Base-by-base conservation (phyloP, 148 eudicot genomes). In the Cornus kousa region DNA sequence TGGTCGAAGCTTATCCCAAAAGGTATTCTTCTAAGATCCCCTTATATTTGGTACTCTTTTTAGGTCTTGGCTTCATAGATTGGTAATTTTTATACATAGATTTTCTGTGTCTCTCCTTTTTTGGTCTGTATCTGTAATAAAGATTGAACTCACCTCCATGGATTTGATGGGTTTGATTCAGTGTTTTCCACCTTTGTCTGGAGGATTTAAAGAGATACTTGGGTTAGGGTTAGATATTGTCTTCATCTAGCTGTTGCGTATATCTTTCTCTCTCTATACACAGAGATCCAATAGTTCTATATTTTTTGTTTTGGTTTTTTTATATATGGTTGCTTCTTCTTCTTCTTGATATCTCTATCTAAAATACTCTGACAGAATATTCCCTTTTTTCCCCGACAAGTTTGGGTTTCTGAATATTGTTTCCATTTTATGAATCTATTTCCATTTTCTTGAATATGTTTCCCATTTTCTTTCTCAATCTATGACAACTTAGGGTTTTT, bases 31-130 rank as follows among this genome's bases (percentile, higher is more conserved):
- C 91, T 79, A 89, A 89, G 91, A 86, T 87, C 87, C 84, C 91
- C 13, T 89, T 89, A 69, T 88, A 87, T 79, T 83, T 89, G 79
- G 88, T 87, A 62, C 91, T 89, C 50, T 89, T 89, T 78, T 74
- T 89, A 70, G 91, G 91, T 69, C 91, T 89, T 81, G 91, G 91
- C 28, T 88, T 88, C 85, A 89, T 89, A 37, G 91, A 89, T 73
- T 89, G 91, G 91, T 89, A 87, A 59, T 46, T 35, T 33, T 35
- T 33, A 48, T 9, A 46, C 9, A 50, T 67, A 69, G 66, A 32
- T 28, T 48, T 43, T 68, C 11, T 67, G 37, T 43, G 1, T 28
- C 24, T 67, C 71, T 46, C 48, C 48, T 39, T 70, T 12, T 19
- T 33, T 1, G 71, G 28, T 28, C 28, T 28, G 28, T 28, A 28